Base-by-base conservation (phyloP, 129 eudicot genomes). In the Escallonia herrerae region DNA sequence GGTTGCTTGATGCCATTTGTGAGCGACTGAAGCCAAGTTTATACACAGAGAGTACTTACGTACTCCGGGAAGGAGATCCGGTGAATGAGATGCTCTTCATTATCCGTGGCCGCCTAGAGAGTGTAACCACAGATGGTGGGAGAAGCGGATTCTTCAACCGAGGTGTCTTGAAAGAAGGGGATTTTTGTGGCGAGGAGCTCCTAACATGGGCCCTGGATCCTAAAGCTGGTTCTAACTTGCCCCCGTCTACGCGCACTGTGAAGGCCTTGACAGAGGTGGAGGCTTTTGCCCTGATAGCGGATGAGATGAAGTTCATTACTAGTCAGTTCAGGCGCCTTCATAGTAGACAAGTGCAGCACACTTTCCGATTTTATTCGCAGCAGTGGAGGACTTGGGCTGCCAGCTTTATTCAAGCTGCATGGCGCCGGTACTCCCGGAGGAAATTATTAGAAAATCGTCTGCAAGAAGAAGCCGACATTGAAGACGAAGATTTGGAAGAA, bases 331-430 rank as follows among this genome's bases (percentile, higher is more conserved):
- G 97, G 76, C 83, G 94, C 22, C 87, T 91, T 63, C 97, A 91
- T 73, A 91, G 97, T 50, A 64, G 97, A 67, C 94, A 87, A 65
- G 97, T 91, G 43, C 95, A 90, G 37, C 97, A 87, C 72, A 90
- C 97, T 9, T 90, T 90, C 70, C 81, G 97, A 2, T 90, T 90
- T 72, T 84, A 87, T 72, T 90, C 95, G 5, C 95, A 84, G 57
- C 97, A 87, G 64, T 90, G 95, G 97, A 80, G 90, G 65, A 87
- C 97, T 2, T 90, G 97, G 97, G 97, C 86, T 1, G 95, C 97
- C 3, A 84, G 97, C 52, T 90, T 87, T 43, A 82, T 90, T 44
- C 97, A 90, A 76, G 95, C 95, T 0, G 95, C 95, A 0, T 90
- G 97, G 97, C 77, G 93, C 10, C 57, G 95, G 15, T 82, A 90